Evolutionary conservation across 345 rosid genomes (phyloP).

Genomic region (Gynandropsis gynandra): DNA sequence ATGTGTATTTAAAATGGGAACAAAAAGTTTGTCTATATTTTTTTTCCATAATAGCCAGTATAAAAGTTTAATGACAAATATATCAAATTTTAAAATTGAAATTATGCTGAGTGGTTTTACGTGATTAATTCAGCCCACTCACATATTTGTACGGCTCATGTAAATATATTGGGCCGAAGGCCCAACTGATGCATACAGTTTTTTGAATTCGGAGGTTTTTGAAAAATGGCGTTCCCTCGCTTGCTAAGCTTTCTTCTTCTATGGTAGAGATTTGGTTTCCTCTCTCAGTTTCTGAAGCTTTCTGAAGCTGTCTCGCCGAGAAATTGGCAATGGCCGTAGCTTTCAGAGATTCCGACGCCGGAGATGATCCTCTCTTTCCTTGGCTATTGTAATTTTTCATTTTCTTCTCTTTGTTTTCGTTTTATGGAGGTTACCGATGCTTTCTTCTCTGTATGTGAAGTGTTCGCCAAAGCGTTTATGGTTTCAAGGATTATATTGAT

Average conservation of each 20-base stretch:
- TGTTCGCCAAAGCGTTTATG: neutral
- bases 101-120: too few relatives aligned
- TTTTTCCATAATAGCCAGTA: too few relatives aligned
- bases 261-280: neutral
- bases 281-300: conserved; percentile 6
- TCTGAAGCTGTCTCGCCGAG: neutral
- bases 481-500: neutral
- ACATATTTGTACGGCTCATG: too few relatives aligned
- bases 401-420: neutral
- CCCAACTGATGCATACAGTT: too few relatives aligned
- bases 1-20: too few relatives aligned
- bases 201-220: too few relatives aligned
- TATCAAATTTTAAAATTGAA: too few relatives aligned
- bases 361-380: conserved; percentile 45
- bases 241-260: conserved; percentile 10
- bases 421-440: neutral
- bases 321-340: conserved; percentile 8
- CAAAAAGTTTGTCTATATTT: too few relatives aligned
- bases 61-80: too few relatives aligned
- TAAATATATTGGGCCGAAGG: too few relatives aligned
- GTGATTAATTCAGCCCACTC: too few relatives aligned
- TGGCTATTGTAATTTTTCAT: conserved; percentile 43
- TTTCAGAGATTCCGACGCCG: conserved; percentile 18
- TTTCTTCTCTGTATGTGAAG: neutral
- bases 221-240: neutral